A percentile compares a stretch with the other conserved stretches of the same genome.
Conservation (phyloP, 371 early-diverging fungal genomes). For the Zopfochytrium polystomum region DNA sequence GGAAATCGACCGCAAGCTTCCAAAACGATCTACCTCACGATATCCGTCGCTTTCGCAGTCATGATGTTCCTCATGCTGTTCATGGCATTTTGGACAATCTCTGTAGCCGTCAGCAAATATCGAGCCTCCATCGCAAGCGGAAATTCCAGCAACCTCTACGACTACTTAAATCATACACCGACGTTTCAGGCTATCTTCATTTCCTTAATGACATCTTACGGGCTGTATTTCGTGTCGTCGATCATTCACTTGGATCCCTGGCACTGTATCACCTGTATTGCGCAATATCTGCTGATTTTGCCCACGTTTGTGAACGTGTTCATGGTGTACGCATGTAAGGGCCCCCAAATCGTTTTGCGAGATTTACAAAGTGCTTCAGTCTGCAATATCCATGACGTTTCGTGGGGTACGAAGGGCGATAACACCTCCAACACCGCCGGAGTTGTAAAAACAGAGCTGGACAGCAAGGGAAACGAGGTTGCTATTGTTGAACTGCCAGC, state of each 20-base stretch:
- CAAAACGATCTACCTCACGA: constrained; percentile 58
- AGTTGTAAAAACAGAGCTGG: constrained; percentile 16
- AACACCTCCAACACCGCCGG: constrained; percentile 26
- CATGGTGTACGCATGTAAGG: constrained; percentile 78
- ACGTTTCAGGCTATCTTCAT: constrained; percentile 76
- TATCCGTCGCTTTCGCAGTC: constrained; percentile 62
- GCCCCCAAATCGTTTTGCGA: neutral
- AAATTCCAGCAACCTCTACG: constrained; percentile 1
- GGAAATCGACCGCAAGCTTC: constrained; percentile 90
- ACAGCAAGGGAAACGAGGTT: constrained; percentile 34
- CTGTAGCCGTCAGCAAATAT: constrained; percentile 6
- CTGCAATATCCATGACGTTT: constrained; percentile 64
- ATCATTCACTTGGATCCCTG: constrained; percentile 79
- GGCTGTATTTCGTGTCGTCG: constrained; percentile 73
- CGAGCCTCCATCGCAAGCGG: neutral
- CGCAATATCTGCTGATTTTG: constrained; percentile 76
- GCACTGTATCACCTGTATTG: constrained; percentile 79
- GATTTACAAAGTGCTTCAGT: constrained; percentile 14
- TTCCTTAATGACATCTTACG: constrained; percentile 77
- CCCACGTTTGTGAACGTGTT: constrained; percentile 70
- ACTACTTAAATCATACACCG: too few species aligned
- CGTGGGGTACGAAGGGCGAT: constrained; percentile 83
- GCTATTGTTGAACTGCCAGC: constrained; percentile 61
- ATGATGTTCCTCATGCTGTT: constrained; percentile 57
- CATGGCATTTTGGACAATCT: constrained; percentile 24